phyloP scores from a whole-genome alignment of 805 yeast species.

The Zygotorulaspora sp. region DNA sequence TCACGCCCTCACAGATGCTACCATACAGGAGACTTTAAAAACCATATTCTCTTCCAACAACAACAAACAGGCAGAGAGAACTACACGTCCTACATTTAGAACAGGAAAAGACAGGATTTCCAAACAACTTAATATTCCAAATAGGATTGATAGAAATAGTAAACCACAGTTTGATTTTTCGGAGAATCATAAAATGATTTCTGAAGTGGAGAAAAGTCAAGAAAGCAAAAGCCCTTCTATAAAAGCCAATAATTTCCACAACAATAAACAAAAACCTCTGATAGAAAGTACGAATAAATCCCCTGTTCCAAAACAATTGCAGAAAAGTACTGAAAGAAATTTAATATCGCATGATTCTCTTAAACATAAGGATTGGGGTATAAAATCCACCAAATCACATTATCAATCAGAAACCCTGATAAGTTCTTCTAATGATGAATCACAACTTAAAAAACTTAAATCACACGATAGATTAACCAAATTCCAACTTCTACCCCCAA shows the following conservation, averaged over 20 bases:
- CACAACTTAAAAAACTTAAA: slow-evolving; percentile 1
- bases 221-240: background rate
- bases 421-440: background rate
- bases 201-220: background rate
- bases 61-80: background rate
- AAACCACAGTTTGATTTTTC: background rate
- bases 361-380: background rate
- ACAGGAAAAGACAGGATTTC: background rate
- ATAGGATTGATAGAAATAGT: background rate
- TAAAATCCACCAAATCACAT: background rate
- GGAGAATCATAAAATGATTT: background rate
- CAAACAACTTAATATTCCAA: background rate
- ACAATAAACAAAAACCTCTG: background rate
- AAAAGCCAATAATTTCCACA: background rate
- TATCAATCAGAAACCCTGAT: background rate
- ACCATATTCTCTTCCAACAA: slow-evolving; percentile 24
- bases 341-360: background rate
- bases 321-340: background rate
- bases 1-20: slow-evolving; percentile 16
- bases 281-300: background rate
- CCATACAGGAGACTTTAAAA: slow-evolving; percentile 30
- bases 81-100: background rate
- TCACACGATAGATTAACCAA: slow-evolving; percentile 28
- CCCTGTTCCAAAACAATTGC: too few species aligned
- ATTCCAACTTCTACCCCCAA: slow-evolving; percentile 28